Evolutionary conservation across 2,329 filamentous ascomycete species (phyloP), one percentile per base, ranked within the genome.

Genomic region (Leptographium flavum): DNA sequence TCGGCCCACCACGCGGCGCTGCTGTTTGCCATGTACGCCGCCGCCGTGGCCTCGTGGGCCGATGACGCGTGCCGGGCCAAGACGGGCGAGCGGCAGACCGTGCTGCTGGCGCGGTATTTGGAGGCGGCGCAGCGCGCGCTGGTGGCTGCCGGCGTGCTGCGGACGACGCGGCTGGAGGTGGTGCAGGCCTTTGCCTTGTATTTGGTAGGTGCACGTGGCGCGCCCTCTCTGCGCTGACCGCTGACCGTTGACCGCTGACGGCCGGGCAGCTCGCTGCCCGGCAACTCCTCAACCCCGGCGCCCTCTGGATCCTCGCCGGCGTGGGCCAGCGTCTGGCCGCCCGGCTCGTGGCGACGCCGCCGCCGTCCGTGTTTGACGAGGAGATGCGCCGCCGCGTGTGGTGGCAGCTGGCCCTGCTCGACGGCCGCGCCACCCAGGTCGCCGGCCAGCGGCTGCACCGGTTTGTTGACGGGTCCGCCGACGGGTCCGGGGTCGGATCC

Each of bases 301-400:
- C 73, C 2, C 65, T 75, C 13, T 81, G 76, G 73, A 71, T 74
- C 39, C 63, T 81, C 49, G 74, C 72, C 0, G 76, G 75, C 0
- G 62, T 79, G 7, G 67, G 70, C 8, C 65, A 73, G 15, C 60
- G 69, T 5, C 67, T 73, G 55, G 69, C 62, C 0, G 65, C 69
- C n/a, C 62, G 66, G n/a, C 59, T 74, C 23, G 66, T 38, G 27
- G 35, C 35, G 3, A n/a, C 46, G 19, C 32, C 47, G 66, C 73
- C 45, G 58, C 53, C 79, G 2, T 64, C 63, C 0, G 67, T 70
- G 0, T 80, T 76, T 45, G 73, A 80, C 30, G 65, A 68, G 1
- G 73, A 81, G 53, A 70, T 78, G 53, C 66, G 75, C 6, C 64
- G 76, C 11, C 63, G 76, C 1, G 56, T 77, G 1, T 80, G 76